Percentiles rank a stretch among this genome's conserved stretches.
These are phyloP conservation scores for Candida tammaniensis DNA, from an alignment of 805 yeast genomes.

Conservation along the genomic window DNA sequence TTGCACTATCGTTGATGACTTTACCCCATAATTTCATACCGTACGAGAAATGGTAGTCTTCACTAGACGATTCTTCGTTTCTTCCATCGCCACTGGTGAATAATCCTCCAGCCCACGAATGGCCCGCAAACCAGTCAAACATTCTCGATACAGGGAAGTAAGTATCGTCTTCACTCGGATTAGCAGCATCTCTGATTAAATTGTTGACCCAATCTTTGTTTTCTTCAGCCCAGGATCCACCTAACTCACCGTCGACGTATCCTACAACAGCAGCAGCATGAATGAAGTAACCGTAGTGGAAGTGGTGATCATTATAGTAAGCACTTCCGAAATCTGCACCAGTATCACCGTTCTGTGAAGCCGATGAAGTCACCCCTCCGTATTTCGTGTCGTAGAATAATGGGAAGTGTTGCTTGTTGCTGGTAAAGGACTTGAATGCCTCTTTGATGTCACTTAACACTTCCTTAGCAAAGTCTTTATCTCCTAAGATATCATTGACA, in stretches of 20 bases:
- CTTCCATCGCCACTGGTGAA: conserved; percentile 70
- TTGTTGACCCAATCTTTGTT: conserved; percentile 56
- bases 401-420: conserved; percentile 46
- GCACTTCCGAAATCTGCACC: conserved; percentile 67
- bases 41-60: conserved; percentile 69
- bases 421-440: conserved; percentile 41
- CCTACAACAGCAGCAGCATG: conserved; percentile 82
- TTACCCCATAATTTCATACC: conserved; percentile 69
- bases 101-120: conserved; percentile 76
- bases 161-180: conserved; percentile 53
- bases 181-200: conserved; percentile 65
- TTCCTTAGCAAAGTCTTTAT: conserved; percentile 33
- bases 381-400: conserved; percentile 54
- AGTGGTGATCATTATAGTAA: conserved; percentile 83
- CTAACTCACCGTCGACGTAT: conserved; percentile 52
- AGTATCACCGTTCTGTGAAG: conserved; percentile 42
- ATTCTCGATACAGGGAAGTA: conserved; percentile 70
- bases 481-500: conserved; percentile 46
- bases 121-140: conserved; percentile 76
- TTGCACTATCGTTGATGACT: conserved; percentile 52
- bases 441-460: conserved; percentile 36
- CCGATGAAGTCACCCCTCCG: conserved; percentile 56
- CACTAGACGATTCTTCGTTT: conserved; percentile 72
- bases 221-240: conserved; percentile 52
- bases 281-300: conserved; percentile 80